phyloP scores from a whole-genome alignment of 179 eudicot genomes.

The Spinacia oleracea region DNA sequence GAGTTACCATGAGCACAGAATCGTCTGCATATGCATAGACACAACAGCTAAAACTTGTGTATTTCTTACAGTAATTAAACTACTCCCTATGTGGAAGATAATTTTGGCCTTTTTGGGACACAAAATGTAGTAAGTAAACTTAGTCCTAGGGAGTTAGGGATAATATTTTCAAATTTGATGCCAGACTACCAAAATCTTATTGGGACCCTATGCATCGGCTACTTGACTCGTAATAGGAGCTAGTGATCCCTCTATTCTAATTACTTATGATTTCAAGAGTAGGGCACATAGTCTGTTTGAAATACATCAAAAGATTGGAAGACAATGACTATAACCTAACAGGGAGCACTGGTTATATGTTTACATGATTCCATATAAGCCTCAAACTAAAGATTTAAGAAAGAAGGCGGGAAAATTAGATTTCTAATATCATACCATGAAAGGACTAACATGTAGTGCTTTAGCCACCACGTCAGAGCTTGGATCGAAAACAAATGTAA shows the following conservation, averaged over 20 bases:
- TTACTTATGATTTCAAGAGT: too few species aligned
- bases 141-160: background rate
- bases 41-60: background rate
- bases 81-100: too few species aligned
- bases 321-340: background rate
- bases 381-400: background rate
- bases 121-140: background rate
- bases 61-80: background rate
- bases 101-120: too few species aligned
- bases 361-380: background rate
- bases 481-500: conserved; percentile 70
- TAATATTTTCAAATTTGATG: background rate
- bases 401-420: background rate
- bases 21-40: background rate
- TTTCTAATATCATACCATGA: conserved; percentile 61
- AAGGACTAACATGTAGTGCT: conserved; percentile 91
- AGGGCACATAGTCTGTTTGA: too few species aligned
- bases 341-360: background rate
- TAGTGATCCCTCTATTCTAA: too few species aligned
- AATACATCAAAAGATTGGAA: too few species aligned
- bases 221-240: too few species aligned
- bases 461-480: conserved; percentile 70
- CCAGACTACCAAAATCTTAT: too few species aligned
- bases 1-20: background rate
- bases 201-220: too few species aligned